Evolutionary conservation across 2,329 filamentous ascomycete species (phyloP).

Genomic region (Tolypocladium album): DNA sequence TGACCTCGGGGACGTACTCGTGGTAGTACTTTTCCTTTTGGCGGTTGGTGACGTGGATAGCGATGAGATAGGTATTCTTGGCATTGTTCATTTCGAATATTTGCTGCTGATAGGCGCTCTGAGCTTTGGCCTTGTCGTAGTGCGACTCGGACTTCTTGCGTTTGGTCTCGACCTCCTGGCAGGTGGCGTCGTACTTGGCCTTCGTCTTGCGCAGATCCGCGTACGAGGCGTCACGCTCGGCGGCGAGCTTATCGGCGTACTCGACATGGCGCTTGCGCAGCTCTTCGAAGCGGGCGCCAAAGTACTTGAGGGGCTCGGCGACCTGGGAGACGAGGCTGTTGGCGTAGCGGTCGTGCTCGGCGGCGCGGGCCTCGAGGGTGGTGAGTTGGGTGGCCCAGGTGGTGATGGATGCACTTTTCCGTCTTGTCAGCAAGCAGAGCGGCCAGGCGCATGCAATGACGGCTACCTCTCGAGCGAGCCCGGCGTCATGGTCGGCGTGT

Average conservation of each 20-base stretch:
- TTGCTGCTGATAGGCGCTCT: conserved; percentile 86
- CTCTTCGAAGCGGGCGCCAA: conserved; percentile 72
- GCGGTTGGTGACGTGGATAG: conserved; percentile 94
- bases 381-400: conserved; percentile 94
- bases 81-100: conserved; percentile 91
- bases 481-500: conserved; percentile 84
- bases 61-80: conserved; percentile 96
- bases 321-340: conserved; percentile 69
- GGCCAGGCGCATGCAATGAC: background rate
- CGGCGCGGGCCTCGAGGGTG: conserved; percentile 76
- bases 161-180: conserved; percentile 87
- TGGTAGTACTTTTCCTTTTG: conserved; percentile 97
- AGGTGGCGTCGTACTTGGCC: conserved; percentile 82
- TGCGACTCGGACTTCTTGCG: conserved; percentile 91
- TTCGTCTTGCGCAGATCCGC: conserved; percentile 83
- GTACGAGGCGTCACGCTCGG: conserved; percentile 77
- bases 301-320: conserved; percentile 74
- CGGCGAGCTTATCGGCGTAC: conserved; percentile 79
- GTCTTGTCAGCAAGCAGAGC: conserved; percentile 11
- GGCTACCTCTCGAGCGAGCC: conserved; percentile 78
- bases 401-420: conserved; percentile 71
- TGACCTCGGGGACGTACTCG: conserved; percentile 86
- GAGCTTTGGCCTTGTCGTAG: conserved; percentile 90
- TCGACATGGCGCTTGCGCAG: conserved; percentile 84
- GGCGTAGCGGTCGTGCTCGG: conserved; percentile 79